phyloP scores from a whole-genome alignment of 2,329 filamentous ascomycete genomes.

The Colletotrichum sublineola region DNA sequence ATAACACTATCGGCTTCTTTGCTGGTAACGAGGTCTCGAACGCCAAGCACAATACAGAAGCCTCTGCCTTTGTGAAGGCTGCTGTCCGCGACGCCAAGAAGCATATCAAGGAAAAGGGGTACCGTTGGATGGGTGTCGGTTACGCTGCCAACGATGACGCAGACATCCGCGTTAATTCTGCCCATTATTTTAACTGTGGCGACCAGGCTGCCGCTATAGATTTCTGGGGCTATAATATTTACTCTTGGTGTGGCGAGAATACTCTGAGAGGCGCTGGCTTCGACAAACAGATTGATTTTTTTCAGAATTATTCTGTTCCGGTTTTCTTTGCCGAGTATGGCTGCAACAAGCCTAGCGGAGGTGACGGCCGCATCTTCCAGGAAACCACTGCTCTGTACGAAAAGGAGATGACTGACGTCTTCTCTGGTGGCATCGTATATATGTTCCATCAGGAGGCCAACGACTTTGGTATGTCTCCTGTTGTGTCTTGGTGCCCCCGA shows the following conservation, averaged over 20 bases:
- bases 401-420: slow-evolving; percentile 83
- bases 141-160: slow-evolving; percentile 97
- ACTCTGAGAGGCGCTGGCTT: slow-evolving; percentile 84
- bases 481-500: neutral
- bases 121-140: slow-evolving; percentile 87
- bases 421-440: slow-evolving; percentile 98
- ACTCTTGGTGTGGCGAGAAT: slow-evolving; percentile 96
- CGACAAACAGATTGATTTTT: slow-evolving; percentile 85
- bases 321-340: slow-evolving; percentile 99
- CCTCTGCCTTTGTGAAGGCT: slow-evolving; percentile 96
- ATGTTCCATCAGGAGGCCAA: slow-evolving; percentile 97
- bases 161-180: slow-evolving; percentile 83
- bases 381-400: slow-evolving; percentile 88
- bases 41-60: slow-evolving; percentile 85
- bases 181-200: slow-evolving; percentile 96
- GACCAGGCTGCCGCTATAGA: slow-evolving; percentile 78
- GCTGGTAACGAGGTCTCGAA: slow-evolving; percentile 98
- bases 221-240: slow-evolving; percentile 99
- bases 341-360: slow-evolving; percentile 78
- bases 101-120: slow-evolving; percentile 86
- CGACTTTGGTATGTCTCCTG: slow-evolving; percentile 73
- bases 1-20: slow-evolving; percentile 97
- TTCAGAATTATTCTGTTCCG: slow-evolving; percentile 88
- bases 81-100: slow-evolving; percentile 95
- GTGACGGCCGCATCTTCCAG: slow-evolving; percentile 80